Evolutionary conservation across 176 grass and related monocot species (phyloP).

Genomic region (Alloteropsis semialata): DNA sequence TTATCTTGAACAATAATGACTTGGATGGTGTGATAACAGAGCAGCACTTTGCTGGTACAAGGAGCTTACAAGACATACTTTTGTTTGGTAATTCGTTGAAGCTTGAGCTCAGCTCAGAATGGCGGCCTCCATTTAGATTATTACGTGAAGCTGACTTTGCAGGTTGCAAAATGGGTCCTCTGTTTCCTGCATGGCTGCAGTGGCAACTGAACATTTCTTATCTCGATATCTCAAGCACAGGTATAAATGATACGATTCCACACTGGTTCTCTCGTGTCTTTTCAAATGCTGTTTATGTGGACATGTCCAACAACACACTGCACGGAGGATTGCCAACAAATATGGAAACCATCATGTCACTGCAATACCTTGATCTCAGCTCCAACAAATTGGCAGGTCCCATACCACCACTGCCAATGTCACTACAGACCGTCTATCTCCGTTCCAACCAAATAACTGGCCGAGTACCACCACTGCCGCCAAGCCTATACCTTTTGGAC

Average conservation of each 20-base stretch:
- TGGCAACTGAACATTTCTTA: neutral
- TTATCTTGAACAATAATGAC: neutral
- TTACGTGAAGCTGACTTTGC: neutral
- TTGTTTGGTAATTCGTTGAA: neutral
- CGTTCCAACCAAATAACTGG: neutral
- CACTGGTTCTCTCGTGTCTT: neutral
- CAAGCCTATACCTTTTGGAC: neutral
- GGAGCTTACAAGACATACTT: neutral
- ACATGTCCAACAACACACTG: neutral
- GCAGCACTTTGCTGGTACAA: neutral
- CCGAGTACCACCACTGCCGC: neutral
- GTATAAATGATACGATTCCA: neutral
- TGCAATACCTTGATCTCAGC: accelerated
- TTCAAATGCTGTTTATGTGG: neutral
- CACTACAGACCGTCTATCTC: neutral
- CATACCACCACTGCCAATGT: neutral
- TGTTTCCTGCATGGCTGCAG: slow-evolving; percentile 34
- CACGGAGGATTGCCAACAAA: neutral
- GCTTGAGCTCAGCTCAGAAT: neutral
- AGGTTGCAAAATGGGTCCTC: slow-evolving; percentile 17
- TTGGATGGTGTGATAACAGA: slow-evolving; percentile 12
- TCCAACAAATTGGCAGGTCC: neutral
- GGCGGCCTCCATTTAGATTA: slow-evolving; percentile 24
- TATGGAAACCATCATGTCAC: neutral
- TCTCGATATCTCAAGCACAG: neutral